Base-by-base conservation (phyloP, 306 rosid genomes). In the Astragalus membranaceus region DNA sequence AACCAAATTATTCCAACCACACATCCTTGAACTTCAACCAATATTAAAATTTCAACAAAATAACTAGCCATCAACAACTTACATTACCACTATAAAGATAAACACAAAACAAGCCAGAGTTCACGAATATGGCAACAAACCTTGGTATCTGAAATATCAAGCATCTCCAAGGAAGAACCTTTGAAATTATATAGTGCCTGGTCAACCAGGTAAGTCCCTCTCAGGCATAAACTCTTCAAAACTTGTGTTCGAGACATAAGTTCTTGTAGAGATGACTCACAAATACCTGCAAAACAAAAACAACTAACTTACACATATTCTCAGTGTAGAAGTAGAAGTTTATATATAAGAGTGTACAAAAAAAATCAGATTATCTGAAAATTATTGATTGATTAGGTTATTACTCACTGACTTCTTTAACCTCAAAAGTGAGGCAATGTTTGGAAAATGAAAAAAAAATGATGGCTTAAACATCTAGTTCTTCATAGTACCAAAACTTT, bases 81-180 rank as follows among this genome's bases (percentile, higher is more conserved):
- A 17, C 23, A 76, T 64, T 52, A 36, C 6, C 56, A 67, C 73
- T 49, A 13, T 3, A 1, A 47, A 55, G 54, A 69, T 15, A 68
- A 44, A 37, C 20, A 60, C 29, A 36, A 62, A 70, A 67, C 17
- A 49, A 56, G 58, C 55, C 41, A 71, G 64, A 55, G 70, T 75
- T 70, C 46, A 69, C 7, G 29, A 73, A 44, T 49, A 33, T 59
- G 76, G 64, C 49, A 76, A 74, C 86, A 77, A 66, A 91, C 97
- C 97, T 76, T 63, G 13, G 97, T 91, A 79, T 86, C 62, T 78
- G 92, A 85, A 82, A 91, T 81, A 77, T 91, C 97, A 65, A 91
- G 89, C 87, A 72, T 70, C 85, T 86, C 90, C 88, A 91, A 85
- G 62, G 89, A 88, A 78, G 91, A 86, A 77, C 89, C 88, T 58